Evolutionary conservation across 257 asterid genomes (phyloP).

Genomic region (Ilex asprella): DNA sequence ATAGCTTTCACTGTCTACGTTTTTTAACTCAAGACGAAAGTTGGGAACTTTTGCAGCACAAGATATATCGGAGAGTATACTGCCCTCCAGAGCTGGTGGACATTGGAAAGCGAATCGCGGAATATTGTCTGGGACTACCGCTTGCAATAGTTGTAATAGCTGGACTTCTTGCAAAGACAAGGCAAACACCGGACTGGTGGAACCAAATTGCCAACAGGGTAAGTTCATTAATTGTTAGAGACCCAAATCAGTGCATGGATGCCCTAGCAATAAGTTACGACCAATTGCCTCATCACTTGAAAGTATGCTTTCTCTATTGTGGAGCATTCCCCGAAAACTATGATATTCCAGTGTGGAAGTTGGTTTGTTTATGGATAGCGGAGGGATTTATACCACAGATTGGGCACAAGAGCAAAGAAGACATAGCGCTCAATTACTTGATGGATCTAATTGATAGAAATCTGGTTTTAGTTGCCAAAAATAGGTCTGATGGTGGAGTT

Average conservation of each 20-base stretch:
- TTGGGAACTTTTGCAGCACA: not conserved
- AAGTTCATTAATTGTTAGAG: not conserved
- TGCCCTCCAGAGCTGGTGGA: not conserved
- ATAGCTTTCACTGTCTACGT: not conserved
- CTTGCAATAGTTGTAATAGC: not conserved
- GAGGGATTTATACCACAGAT: too few relatives aligned
- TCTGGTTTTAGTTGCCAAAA: not conserved
- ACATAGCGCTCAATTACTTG: too few relatives aligned
- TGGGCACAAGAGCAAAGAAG: too few relatives aligned
- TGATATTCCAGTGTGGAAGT: too few relatives aligned
- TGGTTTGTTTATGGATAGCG: too few relatives aligned
- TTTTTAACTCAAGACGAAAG: too few relatives aligned
- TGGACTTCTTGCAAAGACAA: not conserved
- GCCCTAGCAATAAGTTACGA: not conserved
- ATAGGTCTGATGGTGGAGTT: not conserved
- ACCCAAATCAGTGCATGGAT: not conserved
- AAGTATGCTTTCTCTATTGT: too few relatives aligned
- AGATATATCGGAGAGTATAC: not conserved
- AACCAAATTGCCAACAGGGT: not conserved
- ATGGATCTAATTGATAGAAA: too few relatives aligned
- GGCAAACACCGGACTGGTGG: not conserved
- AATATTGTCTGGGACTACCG: not conserved
- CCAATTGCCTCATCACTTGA: not conserved
- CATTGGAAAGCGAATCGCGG: not conserved
- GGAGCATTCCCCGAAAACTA: too few relatives aligned